Conservation (phyloP, 495 filamentous ascomycete genomes). For the Thozetella sp. region DNA sequence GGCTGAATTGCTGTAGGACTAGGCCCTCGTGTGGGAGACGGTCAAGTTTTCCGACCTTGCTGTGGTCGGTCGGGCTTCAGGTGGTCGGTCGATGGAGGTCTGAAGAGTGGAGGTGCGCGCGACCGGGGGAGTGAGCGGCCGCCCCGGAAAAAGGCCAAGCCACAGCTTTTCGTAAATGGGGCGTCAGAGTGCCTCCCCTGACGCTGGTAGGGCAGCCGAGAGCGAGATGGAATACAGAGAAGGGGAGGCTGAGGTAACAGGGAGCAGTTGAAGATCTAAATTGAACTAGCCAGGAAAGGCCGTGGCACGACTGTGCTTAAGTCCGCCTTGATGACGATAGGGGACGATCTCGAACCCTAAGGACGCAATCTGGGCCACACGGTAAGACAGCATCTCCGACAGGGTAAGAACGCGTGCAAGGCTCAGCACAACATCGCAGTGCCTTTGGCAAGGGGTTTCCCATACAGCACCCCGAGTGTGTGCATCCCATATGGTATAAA, state of each 20-base stretch:
- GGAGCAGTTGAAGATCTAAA: background rate
- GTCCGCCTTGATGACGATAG: no score
- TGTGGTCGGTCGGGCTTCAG: background rate
- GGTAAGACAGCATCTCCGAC: no score
- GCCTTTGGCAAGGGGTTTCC: no score
- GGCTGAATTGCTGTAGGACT: slow-evolving; percentile 1
- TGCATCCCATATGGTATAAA: no score
- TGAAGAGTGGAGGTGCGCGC: background rate
- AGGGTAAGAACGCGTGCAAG: no score
- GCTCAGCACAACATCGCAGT: no score
- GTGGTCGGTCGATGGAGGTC: background rate
- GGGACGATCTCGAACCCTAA: no score
- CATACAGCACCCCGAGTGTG: no score
- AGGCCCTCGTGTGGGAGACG: background rate
- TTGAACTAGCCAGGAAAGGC: background rate
- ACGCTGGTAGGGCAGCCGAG: background rate
- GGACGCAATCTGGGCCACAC: no score
- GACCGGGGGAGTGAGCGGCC: background rate
- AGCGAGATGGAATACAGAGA: background rate
- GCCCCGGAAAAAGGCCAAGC: background rate
- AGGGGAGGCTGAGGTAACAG: background rate
- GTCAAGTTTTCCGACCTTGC: background rate
- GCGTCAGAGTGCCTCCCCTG: no score
- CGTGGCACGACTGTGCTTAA: background rate
- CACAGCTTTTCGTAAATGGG: no score